Evolutionary conservation across 768 basidiomycete genomes (phyloP).

Genomic region (Dentipellis sp.): DNA sequence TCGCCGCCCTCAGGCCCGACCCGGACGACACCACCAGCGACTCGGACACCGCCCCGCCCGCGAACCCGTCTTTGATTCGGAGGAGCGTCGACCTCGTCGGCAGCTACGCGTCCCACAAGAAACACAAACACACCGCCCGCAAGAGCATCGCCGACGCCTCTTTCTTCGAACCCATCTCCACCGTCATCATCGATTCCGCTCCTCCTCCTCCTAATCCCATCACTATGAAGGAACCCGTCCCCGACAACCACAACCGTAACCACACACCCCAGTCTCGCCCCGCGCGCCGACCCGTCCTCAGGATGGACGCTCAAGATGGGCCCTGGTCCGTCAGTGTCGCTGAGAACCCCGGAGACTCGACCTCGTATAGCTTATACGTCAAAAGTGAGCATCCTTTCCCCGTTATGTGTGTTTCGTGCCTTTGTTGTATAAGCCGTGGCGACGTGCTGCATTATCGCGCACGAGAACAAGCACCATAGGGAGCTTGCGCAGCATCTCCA

Average conservation of each 20-base stretch:
- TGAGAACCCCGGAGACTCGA: slow-evolving; percentile 67
- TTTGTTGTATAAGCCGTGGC: no score
- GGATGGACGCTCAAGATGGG: slow-evolving; percentile 69
- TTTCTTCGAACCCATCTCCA: slow-evolving; percentile 31
- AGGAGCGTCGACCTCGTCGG: slow-evolving; percentile 36
- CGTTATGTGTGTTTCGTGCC: no score
- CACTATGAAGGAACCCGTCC: slow-evolving; percentile 18
- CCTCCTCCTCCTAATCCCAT: slow-evolving; percentile 9
- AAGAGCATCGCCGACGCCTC: slow-evolving; percentile 30
- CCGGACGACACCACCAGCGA: no score
- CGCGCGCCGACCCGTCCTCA: slow-evolving; percentile 35
- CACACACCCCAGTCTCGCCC: slow-evolving; percentile 23
- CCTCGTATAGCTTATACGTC: slow-evolving; percentile 76
- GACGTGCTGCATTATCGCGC: no score
- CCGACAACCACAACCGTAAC: slow-evolving; percentile 1
- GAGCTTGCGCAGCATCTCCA: no score
- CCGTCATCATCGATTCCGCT: slow-evolving; percentile 18
- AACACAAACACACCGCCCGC: slow-evolving; percentile 11
- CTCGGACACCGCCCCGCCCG: slow-evolving; percentile 16
- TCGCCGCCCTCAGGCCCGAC: slow-evolving; percentile 28
- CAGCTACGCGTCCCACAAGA: slow-evolving; percentile 26
- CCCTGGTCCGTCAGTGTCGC: slow-evolving; percentile 87
- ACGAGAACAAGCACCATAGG: no score
- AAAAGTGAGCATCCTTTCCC: slow-evolving; percentile 57
- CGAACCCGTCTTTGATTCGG: slow-evolving; percentile 25